Base-by-base conservation (phyloP, 805 yeast genomes). In the Wickerhamomyces xylosicus region DNA sequence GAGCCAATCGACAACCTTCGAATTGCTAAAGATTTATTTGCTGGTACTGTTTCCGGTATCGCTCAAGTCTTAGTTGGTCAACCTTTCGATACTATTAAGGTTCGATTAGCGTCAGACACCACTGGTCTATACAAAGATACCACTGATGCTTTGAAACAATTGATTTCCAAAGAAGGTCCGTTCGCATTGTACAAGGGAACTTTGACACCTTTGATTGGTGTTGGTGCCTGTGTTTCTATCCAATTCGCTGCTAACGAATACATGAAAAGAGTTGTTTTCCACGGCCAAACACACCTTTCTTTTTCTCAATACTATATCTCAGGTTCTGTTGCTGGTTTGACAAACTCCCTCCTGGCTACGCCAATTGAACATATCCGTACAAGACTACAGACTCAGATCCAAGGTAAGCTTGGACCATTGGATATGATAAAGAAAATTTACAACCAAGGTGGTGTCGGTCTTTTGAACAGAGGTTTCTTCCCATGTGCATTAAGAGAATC, bases 311-410 rank as follows among this genome's bases (percentile, higher is more conserved):
- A 77, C 49, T 89, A 86, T 61, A 48, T 69, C 16, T 76, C 94
- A 54, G 98, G 98, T 49, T 74, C 79, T 4, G 85, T 82, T n/a
- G 96, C 95, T 29, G 98, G 98, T 19, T 60, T 86, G 38, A 87
- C 95, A 22, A 90, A 89, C 63, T 83, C 95, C 2, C 73, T 89
- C 38, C 58, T 90, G 47, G 95, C 97, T 0, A 72, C 90, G 13
- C 98, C 98, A 3, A 90, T 92, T 46, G 98, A 92, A 59, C 97
- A 87, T 56, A 73, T 92, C 43, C 79, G 99, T 66, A 89, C 92
- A 50, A 72, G 97, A 48, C 71, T 94, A 46, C 99, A 92, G 61
- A 86, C 95, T 3, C 95, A 85, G 59, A 79, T 85, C 9, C 47
- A 63, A 7, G 66, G 66, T n/a, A 79, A 75, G 43, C 56, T 66